Base-by-base conservation (phyloP, 2,329 filamentous ascomycete species). In the Periconia sp. region DNA sequence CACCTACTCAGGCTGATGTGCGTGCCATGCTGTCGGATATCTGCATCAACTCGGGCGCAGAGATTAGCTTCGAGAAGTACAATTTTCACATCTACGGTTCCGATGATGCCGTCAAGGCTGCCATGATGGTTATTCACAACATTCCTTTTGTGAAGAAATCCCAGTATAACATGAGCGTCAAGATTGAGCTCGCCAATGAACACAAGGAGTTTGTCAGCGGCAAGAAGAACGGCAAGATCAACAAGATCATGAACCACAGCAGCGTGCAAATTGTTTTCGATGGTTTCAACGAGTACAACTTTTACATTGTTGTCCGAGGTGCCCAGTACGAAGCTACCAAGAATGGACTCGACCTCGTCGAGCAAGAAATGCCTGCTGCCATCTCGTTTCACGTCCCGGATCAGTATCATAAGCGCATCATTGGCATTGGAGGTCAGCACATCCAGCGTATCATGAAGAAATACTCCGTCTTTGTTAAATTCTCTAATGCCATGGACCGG, bases 371-470 rank as follows among this genome's bases (percentile, higher is more conserved):
- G 92, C 94, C 94, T 41, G 94, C 94, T 31, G 96, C 94, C 10
- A 97, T 99, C 70, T 97, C 94, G 0, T 99, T 99, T 82, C 94
- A 99, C 69, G 94, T 99, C 27, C 94, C 94, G 3, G 94, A 99
- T 68, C 94, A 97, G 75, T 99, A 99, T 72, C 94, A 99, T 77
- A 99, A 99, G 79, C 92, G 94, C 46, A 99, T 99, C 69, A 99
- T 99, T 59, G 94, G 94, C 49, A 97, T 99, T 66, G 94, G 94
- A 56, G 94, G 94, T 10, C 93, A 97, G 73, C 94, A 99, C 70
- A 99, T 99, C 63, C 94, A 99, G 75, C 91, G 93, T 51, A 97
- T 99, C 79, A 99, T 99, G 94, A 97, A 99, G 81, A 97, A 97
- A 77, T 96, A 99, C 76, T 97, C 94, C 0, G 94, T 99, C 63